These are phyloP conservation scores for Aspergillus cristatus DNA, from an alignment of 495 filamentous ascomycete species.

Conservation along the genomic window DNA sequence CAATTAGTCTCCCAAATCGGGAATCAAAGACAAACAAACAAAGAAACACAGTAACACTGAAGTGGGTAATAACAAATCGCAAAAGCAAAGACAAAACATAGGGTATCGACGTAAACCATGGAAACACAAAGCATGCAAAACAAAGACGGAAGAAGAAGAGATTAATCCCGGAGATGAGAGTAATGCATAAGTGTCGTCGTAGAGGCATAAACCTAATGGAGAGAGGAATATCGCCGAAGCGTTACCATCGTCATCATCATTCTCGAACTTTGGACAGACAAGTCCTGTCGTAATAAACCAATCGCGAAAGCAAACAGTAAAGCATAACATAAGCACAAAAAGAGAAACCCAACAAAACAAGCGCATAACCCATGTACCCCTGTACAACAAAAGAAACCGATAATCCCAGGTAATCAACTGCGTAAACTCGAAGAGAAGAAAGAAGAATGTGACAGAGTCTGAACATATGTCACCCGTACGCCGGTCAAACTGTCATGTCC, in stretches of 20 bases:
- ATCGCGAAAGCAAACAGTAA: too few species aligned
- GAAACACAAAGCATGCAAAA: constrained; percentile 14
- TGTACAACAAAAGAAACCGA: constrained; percentile 4
- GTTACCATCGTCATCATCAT: too few species aligned
- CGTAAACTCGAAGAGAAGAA: too few species aligned
- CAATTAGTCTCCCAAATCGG: too few species aligned
- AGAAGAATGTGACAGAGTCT: too few species aligned
- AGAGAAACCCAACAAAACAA: background rate
- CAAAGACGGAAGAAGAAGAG: constrained; percentile 9
- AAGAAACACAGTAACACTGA: too few species aligned
- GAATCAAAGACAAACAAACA: too few species aligned
- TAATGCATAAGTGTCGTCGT: background rate
- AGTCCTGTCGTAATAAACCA: too few species aligned
- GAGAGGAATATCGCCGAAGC: too few species aligned
- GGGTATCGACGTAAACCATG: constrained; percentile 29
- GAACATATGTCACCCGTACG: constrained; percentile 25
- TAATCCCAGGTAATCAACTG: too few species aligned
- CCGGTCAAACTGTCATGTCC: constrained; percentile 16
- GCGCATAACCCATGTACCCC: background rate
- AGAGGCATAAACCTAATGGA: too few species aligned
- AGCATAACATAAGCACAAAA: background rate
- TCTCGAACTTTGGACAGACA: too few species aligned
- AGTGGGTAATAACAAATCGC: constrained; percentile 1
- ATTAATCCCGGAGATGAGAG: constrained; percentile 7
- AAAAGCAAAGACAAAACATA: constrained; percentile 13